Base-by-base conservation (phyloP, 345 rosid species). In the Triadica sebifera region DNA sequence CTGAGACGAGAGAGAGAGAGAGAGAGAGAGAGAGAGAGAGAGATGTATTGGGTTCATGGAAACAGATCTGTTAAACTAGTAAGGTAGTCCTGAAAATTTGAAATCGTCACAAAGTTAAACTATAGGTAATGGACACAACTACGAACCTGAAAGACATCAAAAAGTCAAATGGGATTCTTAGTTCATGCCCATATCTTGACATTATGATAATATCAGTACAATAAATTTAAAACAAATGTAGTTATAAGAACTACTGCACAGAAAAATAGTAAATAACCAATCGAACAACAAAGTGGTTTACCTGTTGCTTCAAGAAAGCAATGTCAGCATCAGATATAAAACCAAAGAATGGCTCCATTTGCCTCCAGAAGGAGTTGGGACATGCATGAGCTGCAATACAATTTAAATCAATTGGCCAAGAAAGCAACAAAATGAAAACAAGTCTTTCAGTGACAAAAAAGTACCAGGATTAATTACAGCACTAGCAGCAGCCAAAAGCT, bases 341-440 rank as follows among this genome's bases (percentile, higher is more conserved):
- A 79, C 96, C 86, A 80, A 93, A 89, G 75, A 82, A 82, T n/a
- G 83, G 85, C 81, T 95, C 99, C 91, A 91, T 88, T 76, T 87
- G 90, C 87, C 83, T 88, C 98, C 98, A 95, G 76, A 91, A 90
- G 66, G 88, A 76, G 67, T 78, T 83, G 39, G 85, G 78, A 74
- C 79, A 81, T 57, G 83, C 81, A 75, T 79, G 87, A 72, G 83
- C 98, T 93, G 88, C 84, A 86, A 75, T 39, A 73, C 67, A 74
- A 82, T 67, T n/a, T 55, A 89, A 77, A 83, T 78, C 52, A 72
- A 78, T 75, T 76, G 72, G 71, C 67, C 61, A 58, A 46, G 22
- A 75, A 68, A 39, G 34, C 34, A 29, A 60, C 71, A 43, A 50
- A 78, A 76, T 29, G 52, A 61, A 49, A 45, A 68, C 13, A 50